phyloP scores from a whole-genome alignment of 495 filamentous ascomycete species.

The Tricharina praecox region DNA sequence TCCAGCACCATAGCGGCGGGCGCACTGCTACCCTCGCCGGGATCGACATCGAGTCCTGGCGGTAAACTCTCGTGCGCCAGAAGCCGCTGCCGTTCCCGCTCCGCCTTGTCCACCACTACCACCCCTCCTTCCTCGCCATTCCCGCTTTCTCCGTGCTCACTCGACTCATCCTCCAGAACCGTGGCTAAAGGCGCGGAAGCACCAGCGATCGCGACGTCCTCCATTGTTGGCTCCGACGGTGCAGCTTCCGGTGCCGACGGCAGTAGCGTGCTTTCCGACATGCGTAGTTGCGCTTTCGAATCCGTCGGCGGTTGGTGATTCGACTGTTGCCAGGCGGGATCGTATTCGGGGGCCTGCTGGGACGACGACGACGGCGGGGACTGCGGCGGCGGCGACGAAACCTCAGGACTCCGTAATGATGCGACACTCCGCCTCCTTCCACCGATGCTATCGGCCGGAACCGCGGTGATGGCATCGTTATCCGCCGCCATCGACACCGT shows the following conservation, averaged over 20 bases:
- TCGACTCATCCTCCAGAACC: too few species aligned
- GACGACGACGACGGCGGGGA: slow-evolving; percentile 9
- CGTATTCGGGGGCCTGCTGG: slow-evolving; percentile 6
- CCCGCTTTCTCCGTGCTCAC: too few species aligned
- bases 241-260: neutral
- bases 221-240: neutral
- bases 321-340: neutral
- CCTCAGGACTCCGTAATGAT: slow-evolving; percentile 10
- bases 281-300: slow-evolving; percentile 23
- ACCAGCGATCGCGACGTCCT: neutral
- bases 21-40: neutral
- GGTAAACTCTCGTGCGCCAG: neutral
- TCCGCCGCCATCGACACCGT: too few species aligned
- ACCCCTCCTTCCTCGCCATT: slow-evolving; percentile 15
- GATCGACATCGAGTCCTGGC: neutral
- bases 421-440: slow-evolving; percentile 24
- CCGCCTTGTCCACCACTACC: neutral
- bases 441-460: too few species aligned
- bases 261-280: neutral
- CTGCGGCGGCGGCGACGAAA: slow-evolving; percentile 8
- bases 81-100: neutral
- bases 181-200: too few species aligned
- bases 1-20: neutral
- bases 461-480: too few species aligned
- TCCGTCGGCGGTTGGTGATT: slow-evolving; percentile 7